Evolutionary conservation across 2,329 filamentous ascomycete genomes (phyloP).

Genomic region (Stagonosporopsis rhizophila): DNA sequence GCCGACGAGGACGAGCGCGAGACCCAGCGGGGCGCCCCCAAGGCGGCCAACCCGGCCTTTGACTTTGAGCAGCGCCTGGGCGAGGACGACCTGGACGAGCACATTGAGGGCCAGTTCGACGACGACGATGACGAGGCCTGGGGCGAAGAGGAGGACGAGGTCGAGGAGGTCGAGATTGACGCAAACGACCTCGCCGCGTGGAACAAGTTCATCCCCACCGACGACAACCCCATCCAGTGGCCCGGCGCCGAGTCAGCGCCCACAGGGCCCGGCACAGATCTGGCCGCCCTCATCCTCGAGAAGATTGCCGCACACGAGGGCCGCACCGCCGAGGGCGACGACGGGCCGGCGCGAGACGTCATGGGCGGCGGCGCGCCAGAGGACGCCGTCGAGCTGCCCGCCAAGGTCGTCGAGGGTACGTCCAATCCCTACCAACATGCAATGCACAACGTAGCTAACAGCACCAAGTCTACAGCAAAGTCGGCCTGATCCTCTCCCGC

Average conservation of each 20-base stretch:
- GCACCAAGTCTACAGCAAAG: conserved; percentile 80
- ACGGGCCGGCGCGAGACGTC: conserved; percentile 52
- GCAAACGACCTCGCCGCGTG: conserved; percentile 89
- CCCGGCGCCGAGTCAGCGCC: conserved; percentile 60
- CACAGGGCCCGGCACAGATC: conserved; percentile 67
- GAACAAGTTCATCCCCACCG: conserved; percentile 82
- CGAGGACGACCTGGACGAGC: conserved; percentile 50
- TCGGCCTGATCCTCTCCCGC: conserved; percentile 85
- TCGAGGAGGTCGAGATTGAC: conserved; percentile 77
- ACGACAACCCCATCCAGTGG: conserved; percentile 77
- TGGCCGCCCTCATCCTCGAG: conserved; percentile 90
- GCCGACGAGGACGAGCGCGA: conserved; percentile 78
- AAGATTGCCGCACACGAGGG: conserved; percentile 94
- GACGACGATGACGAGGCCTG: conserved; percentile 67
- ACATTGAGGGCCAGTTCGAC: conserved; percentile 60
- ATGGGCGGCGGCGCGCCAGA: conserved; percentile 68
- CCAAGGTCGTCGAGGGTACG: conserved; percentile 78
- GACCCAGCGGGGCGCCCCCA: conserved; percentile 49
- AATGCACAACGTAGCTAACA: no score
- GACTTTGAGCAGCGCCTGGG: conserved; percentile 79
- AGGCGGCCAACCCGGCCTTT: conserved; percentile 69
- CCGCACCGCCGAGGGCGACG: conserved; percentile 58
- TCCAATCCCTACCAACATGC: rapidly evolving
- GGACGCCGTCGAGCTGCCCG: conserved; percentile 84
- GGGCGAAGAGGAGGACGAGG: conserved; percentile 80